A percentile compares a stretch with the other conserved stretches of the same genome.
Conservation (phyloP, 129 eudicot species). For the Tagetes patula region DNA sequence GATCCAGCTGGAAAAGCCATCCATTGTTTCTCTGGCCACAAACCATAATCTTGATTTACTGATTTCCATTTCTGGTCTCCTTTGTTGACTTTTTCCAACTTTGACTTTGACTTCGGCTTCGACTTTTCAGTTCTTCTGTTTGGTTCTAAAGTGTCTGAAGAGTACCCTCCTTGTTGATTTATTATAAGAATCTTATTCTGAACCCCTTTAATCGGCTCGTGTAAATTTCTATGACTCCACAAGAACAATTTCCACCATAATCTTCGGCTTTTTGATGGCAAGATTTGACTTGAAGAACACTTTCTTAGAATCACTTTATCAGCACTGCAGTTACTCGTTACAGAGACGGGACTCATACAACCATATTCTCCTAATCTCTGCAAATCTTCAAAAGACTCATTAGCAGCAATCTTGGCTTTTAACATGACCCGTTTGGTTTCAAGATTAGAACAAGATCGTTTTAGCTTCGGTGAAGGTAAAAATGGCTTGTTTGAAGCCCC, state of each 20-base stretch:
- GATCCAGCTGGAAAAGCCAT: conserved; percentile 67
- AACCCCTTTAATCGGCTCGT: conserved; percentile 36
- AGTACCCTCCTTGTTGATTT: conserved; percentile 80
- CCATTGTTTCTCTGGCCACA: conserved; percentile 91
- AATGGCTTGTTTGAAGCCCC: conserved; percentile 47
- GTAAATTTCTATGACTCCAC: conserved; percentile 88
- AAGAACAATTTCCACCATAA: conserved; percentile 94
- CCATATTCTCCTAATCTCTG: conserved; percentile 45
- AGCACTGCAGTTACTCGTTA: conserved; percentile 52
- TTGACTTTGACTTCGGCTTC: conserved; percentile 34
- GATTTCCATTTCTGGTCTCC: conserved; percentile 46
- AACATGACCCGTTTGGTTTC: conserved; percentile 47
- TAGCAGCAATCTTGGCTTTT: conserved; percentile 32
- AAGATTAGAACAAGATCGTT: conserved; percentile 70
- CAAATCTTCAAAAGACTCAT: conserved; percentile 65
- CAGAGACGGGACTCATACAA: conserved; percentile 53
- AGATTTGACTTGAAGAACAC: conserved; percentile 77
- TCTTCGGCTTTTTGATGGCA: conserved; percentile 77
- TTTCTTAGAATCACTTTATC: conserved; percentile 81
- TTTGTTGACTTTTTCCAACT: conserved; percentile 21
- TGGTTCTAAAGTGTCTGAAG: conserved; percentile 74
- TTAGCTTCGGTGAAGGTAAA: conserved; percentile 64
- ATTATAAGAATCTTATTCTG: conserved; percentile 24
- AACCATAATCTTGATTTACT: conserved; percentile 45
- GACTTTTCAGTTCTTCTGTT: conserved; percentile 44